Evolutionary conservation across 2,329 filamentous ascomycete species (phyloP).

Genomic region (Aspergillus thermomutatus): DNA sequence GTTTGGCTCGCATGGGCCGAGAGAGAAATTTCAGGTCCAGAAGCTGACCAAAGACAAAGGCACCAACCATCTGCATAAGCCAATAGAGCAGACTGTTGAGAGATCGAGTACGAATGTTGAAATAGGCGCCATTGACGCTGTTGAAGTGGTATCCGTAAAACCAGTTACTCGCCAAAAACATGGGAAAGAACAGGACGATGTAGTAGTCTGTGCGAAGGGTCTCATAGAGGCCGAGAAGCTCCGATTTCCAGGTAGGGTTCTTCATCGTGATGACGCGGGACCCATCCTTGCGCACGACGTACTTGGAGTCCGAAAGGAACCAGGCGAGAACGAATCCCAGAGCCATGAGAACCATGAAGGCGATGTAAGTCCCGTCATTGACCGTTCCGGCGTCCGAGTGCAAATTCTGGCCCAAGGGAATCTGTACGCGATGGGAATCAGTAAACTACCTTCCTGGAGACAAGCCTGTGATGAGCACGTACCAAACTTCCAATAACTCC

Average conservation of each 20-base stretch:
- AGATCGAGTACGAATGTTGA: constrained; percentile 71
- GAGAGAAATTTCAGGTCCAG: constrained; percentile 61
- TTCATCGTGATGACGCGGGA: constrained; percentile 83
- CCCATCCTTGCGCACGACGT: constrained; percentile 72
- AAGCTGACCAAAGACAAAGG: constrained; percentile 66
- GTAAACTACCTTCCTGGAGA: background rate
- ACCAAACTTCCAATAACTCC: constrained; percentile 78
- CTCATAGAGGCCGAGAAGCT: constrained; percentile 72
- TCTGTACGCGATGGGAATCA: constrained; percentile 19
- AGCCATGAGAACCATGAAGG: constrained; percentile 80
- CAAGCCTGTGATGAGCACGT: constrained; percentile 24
- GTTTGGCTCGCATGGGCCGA: constrained; percentile 66
- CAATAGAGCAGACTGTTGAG: constrained; percentile 80
- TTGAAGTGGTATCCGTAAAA: constrained; percentile 81
- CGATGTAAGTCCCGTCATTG: constrained; percentile 78
- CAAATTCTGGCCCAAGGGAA: constrained; percentile 47
- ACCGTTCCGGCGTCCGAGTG: constrained; percentile 40
- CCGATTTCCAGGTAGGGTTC: constrained; percentile 80
- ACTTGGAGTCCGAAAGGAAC: constrained; percentile 66
- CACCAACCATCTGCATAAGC: constrained; percentile 72
- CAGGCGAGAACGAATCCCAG: constrained; percentile 67
- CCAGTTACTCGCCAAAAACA: constrained; percentile 78
- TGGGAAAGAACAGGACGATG: constrained; percentile 73
- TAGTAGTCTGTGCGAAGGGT: constrained; percentile 68
- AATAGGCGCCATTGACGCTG: constrained; percentile 65